A percentile compares a stretch with the other conserved stretches of the same genome.
Evolutionary conservation across 371 early-diverging fungal species (phyloP).

Genomic region (Lichtheimia hyalospora): DNA sequence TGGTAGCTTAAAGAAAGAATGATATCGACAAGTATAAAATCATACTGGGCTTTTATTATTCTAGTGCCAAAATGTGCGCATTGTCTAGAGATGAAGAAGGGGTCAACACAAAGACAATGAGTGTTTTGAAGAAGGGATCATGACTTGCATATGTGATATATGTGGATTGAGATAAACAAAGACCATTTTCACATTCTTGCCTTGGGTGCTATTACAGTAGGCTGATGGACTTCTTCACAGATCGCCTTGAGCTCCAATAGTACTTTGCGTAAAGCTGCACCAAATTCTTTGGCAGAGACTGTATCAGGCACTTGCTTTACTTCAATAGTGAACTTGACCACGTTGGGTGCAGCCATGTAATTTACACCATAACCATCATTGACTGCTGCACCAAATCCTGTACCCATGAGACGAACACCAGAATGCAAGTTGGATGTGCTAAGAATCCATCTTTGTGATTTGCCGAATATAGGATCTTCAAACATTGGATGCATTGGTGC

Average conservation of each 20-base stretch:
- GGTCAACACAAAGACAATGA: too few species aligned
- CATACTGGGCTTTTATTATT: too few species aligned
- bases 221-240: constrained; percentile 34
- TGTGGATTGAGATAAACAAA: too few species aligned
- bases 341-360: constrained; percentile 69
- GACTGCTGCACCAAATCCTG: constrained; percentile 77
- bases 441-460: constrained; percentile 67
- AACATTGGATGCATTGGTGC: constrained; percentile 65
- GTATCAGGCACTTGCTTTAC: constrained; percentile 60
- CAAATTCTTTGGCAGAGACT: constrained; percentile 49
- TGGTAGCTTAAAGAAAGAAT: not conserved
- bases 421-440: constrained; percentile 80
- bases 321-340: constrained; percentile 83
- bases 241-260: constrained; percentile 56
- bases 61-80: too few species aligned
- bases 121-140: too few species aligned
- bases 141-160: too few species aligned
- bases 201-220: not conserved
- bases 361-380: constrained; percentile 90
- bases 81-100: not conserved
- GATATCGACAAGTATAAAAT: too few species aligned
- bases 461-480: constrained; percentile 68
- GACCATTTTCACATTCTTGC: constrained; percentile 4
- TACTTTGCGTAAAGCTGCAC: constrained; percentile 36
- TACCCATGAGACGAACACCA: constrained; percentile 71